A percentile compares a stretch with the other conserved stretches of the same genome.
Evolutionary conservation across 345 rosid species (phyloP).

Genomic region (Gossypium australe): DNA sequence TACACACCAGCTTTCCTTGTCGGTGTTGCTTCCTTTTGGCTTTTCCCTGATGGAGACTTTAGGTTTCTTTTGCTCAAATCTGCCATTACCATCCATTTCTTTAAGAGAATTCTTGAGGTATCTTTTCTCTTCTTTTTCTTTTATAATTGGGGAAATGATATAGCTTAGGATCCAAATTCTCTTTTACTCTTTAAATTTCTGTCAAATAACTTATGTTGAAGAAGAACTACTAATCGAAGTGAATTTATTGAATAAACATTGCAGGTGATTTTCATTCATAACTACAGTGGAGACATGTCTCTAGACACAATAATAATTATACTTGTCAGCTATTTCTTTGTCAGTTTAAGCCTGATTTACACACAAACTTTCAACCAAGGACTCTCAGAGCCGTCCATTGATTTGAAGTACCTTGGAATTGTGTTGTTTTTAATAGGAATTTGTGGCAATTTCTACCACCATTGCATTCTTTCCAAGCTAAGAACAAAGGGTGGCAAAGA

Average conservation of each 20-base stretch:
- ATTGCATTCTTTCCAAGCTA: slow-evolving; percentile 52
- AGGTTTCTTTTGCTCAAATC: slow-evolving; percentile 49
- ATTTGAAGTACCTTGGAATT: slow-evolving; percentile 39
- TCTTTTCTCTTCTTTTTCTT: neutral
- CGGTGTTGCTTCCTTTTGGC: slow-evolving; percentile 41
- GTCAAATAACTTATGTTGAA: too few species aligned
- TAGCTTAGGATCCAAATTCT: too few species aligned
- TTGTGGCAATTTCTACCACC: slow-evolving; percentile 75
- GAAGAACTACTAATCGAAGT: too few species aligned
- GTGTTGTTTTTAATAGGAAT: slow-evolving; percentile 48
- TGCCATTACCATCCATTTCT: slow-evolving; percentile 59
- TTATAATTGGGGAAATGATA: too few species aligned
- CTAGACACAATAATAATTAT: slow-evolving; percentile 28
- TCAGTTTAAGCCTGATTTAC: slow-evolving; percentile 39
- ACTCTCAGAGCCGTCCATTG: slow-evolving; percentile 31
- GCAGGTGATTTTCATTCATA: slow-evolving; percentile 46
- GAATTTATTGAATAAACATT: neutral
- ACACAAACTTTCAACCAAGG: slow-evolving; percentile 37
- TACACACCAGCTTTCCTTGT: slow-evolving; percentile 61
- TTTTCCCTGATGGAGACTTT: slow-evolving; percentile 34
- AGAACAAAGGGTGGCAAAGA: slow-evolving; percentile 39
- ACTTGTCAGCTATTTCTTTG: slow-evolving; percentile 32
- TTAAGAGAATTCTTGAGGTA: slow-evolving; percentile 62
- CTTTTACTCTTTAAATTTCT: too few species aligned
- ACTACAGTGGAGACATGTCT: slow-evolving; percentile 48